Conservation (phyloP, 1,284 basidiomycete genomes). For the Moesziomyces sp. region DNA sequence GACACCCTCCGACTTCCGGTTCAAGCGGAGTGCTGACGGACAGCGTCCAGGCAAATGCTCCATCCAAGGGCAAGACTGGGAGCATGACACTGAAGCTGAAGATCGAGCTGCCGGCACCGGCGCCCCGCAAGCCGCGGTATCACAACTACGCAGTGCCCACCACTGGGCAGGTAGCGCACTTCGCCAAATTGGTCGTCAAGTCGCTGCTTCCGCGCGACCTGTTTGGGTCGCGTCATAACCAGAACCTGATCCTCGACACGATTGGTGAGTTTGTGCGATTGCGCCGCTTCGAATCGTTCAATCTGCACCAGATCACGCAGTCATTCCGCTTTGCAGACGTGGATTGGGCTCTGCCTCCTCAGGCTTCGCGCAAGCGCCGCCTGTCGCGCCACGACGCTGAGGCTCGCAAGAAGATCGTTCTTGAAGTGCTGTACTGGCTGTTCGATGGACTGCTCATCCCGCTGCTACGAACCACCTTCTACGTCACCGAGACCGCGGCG, state of each 20-base stretch:
- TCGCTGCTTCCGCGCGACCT: slow-evolving; percentile 79
- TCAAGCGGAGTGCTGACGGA: not conserved
- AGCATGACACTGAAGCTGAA: not conserved
- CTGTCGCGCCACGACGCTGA: slow-evolving; percentile 76
- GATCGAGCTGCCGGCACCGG: slow-evolving; percentile 10
- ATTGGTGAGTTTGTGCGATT: slow-evolving; percentile 78
- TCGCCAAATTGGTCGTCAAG: slow-evolving; percentile 72
- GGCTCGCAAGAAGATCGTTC: slow-evolving; percentile 80
- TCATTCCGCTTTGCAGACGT: slow-evolving; percentile 80
- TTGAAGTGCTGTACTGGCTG: slow-evolving; percentile 91
- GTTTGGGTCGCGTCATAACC: slow-evolving; percentile 82
- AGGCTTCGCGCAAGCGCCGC: slow-evolving; percentile 23
- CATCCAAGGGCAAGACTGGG: not conserved
- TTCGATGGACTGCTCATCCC: slow-evolving; percentile 86
- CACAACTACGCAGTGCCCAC: slow-evolving; percentile 78
- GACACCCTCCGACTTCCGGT: not conserved
- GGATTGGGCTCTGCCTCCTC: slow-evolving; percentile 78
- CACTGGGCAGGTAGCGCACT: slow-evolving; percentile 72
- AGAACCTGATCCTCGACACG: slow-evolving; percentile 74
- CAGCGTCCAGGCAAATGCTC: not conserved
- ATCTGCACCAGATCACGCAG: slow-evolving; percentile 83
- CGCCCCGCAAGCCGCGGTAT: slow-evolving; percentile 76
- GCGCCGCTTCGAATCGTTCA: slow-evolving; percentile 82
- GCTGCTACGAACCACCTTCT: slow-evolving; percentile 89
- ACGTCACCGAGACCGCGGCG: slow-evolving; percentile 89